Percentiles rank a stretch among this genome's conserved stretches.
phyloP scores from a whole-genome alignment of 441 rosid species.

The Populus trichocarpa region DNA sequence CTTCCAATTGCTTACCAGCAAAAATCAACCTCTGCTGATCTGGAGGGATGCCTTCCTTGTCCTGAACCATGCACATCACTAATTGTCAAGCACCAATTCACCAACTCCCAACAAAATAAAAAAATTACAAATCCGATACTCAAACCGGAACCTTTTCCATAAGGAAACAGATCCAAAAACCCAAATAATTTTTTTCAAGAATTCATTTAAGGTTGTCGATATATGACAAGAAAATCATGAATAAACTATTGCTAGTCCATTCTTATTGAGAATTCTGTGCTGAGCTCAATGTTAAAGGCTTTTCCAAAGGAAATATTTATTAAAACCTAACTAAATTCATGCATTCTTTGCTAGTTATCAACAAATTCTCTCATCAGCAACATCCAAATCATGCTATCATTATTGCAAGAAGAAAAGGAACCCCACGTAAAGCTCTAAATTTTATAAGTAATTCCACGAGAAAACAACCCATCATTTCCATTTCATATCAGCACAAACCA shows the following conservation, averaged over 20 bases:
- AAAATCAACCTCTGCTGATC: slow-evolving; percentile 92
- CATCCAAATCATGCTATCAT: background rate
- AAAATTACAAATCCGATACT: background rate
- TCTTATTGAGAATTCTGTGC: background rate
- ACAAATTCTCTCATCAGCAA: no score
- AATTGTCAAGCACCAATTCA: background rate
- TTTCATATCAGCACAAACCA: background rate
- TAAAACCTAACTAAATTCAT: no score
- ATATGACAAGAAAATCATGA: no score
- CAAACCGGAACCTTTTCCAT: background rate
- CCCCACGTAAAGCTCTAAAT: no score
- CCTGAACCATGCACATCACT: slow-evolving; percentile 37
- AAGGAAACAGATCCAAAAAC: background rate
- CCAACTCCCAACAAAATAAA: no score
- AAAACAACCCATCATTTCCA: background rate
- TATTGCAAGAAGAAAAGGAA: background rate
- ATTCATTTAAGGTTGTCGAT: no score
- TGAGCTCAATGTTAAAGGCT: background rate
- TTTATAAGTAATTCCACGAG: background rate
- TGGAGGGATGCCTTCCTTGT: slow-evolving; percentile 94
- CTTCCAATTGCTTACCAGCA: slow-evolving; percentile 90
- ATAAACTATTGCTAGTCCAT: background rate
- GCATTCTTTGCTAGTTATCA: no score
- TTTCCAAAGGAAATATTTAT: background rate
- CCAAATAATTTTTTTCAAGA: background rate